Conservation (phyloP, 768 basidiomycete species). For the Psilocybe cyanescens region DNA sequence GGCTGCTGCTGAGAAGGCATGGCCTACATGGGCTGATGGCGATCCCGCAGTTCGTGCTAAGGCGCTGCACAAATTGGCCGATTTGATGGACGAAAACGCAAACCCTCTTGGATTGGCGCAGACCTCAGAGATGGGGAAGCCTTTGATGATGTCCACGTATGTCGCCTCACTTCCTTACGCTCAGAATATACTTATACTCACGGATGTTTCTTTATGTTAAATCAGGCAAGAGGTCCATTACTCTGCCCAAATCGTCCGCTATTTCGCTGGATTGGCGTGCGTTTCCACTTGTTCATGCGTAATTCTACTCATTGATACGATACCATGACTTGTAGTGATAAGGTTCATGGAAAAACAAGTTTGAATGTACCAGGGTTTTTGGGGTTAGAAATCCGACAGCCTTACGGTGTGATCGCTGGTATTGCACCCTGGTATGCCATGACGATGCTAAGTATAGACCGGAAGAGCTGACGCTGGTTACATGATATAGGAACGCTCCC, state of each 20-base stretch:
- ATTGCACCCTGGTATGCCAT: background rate
- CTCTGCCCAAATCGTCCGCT: background rate
- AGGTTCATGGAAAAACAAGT: background rate
- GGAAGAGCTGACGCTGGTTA: too few relatives aligned
- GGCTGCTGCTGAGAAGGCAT: background rate
- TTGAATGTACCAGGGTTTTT: background rate
- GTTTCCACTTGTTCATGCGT: too few relatives aligned
- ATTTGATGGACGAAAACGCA: conserved; percentile 29
- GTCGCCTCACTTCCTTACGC: background rate
- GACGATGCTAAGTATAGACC: too few relatives aligned
- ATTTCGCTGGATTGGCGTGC: background rate
- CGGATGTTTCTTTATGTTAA: background rate
- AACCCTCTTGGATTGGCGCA: conserved; percentile 35
- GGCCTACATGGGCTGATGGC: conserved; percentile 6
- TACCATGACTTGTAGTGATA: background rate
- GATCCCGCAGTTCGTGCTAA: conserved; percentile 24
- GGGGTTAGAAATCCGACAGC: background rate
- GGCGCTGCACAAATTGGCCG: conserved; percentile 33
- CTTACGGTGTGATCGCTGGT: background rate
- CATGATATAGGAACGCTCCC: background rate
- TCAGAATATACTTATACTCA: too few relatives aligned
- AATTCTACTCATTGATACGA: too few relatives aligned
- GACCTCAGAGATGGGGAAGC: conserved; percentile 55
- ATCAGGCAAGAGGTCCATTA: background rate
- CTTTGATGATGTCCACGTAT: background rate